Evolutionary conservation across 352 stramenopile genomes (phyloP).

Genomic region (Globisporangium alternatum): DNA sequence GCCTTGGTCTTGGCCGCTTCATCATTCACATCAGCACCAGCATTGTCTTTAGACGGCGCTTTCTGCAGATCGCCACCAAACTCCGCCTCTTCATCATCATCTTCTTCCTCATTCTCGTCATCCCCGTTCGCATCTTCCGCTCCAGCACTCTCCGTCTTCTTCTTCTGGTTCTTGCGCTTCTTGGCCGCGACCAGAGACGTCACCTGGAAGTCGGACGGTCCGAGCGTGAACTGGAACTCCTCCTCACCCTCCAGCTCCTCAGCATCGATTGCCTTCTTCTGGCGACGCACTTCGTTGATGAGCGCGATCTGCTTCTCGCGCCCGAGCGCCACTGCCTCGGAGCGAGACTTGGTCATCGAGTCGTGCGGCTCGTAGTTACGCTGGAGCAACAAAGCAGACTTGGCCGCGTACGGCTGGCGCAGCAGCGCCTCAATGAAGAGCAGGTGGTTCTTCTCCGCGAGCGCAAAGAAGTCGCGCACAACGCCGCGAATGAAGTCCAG

Average conservation of each 20-base stretch:
- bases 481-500: conserved; percentile 78
- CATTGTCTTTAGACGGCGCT: background rate
- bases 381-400: conserved; percentile 72
- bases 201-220: conserved; percentile 54
- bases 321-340: conserved; percentile 58
- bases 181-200: conserved; percentile 36
- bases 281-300: conserved; percentile 62
- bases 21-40: background rate
- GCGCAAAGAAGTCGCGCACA: conserved; percentile 74
- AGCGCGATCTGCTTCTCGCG: conserved; percentile 50
- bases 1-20: background rate
- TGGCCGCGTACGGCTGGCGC: conserved; percentile 65
- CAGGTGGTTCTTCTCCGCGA: conserved; percentile 78
- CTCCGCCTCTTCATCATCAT: conserved; percentile 25
- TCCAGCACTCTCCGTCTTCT: background rate
- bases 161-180: conserved; percentile 6
- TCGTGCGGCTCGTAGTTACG: conserved; percentile 71
- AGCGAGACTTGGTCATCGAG: conserved; percentile 56
- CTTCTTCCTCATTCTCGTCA: background rate
- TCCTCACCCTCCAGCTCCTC: conserved; percentile 79
- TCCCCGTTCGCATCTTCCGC: background rate
- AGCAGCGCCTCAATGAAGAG: conserved; percentile 77
- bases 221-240: conserved; percentile 76
- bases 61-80: conserved; percentile 14
- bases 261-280: conserved; percentile 68